Conservation (phyloP, 352 stramenopile genomes). For the Phytophthora citricola region DNA sequence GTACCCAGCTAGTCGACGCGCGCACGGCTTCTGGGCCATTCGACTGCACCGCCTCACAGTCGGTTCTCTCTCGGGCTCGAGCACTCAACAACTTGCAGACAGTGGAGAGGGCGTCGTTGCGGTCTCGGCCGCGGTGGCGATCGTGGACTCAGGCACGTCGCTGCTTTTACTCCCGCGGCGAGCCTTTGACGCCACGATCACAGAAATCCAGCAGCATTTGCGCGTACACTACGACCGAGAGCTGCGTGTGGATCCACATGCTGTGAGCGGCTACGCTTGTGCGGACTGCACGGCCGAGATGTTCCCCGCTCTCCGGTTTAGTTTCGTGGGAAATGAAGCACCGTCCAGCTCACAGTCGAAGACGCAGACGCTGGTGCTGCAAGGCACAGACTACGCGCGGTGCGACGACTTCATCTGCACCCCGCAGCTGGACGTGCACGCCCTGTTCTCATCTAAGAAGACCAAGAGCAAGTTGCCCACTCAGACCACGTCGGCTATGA, state of each 20-base stretch:
- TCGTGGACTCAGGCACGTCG: constrained; percentile 77
- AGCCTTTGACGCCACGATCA: constrained; percentile 52
- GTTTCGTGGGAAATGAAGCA: constrained; percentile 33
- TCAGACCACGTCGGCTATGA: constrained; percentile 19
- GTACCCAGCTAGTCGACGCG: constrained; percentile 40
- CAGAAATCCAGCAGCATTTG: constrained; percentile 48
- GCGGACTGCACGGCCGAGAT: constrained; percentile 49
- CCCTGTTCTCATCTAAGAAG: constrained; percentile 41
- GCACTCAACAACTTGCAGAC: constrained; percentile 5
- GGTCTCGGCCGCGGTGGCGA: constrained; percentile 37
- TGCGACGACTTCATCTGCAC: constrained; percentile 63
- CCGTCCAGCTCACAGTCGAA: background rate
- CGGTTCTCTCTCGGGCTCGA: constrained; percentile 3
- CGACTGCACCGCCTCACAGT: constrained; percentile 45
- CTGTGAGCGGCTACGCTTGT: constrained; percentile 55
- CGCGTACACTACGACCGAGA: constrained; percentile 24
- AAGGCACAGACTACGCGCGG: constrained; percentile 68
- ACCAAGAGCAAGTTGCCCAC: constrained; percentile 19
- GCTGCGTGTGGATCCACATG: constrained; percentile 30
- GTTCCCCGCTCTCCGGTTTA: constrained; percentile 64
- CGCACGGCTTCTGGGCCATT: constrained; percentile 69
- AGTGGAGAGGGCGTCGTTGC: constrained; percentile 26
- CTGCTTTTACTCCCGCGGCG: constrained; percentile 57
- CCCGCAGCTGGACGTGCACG: constrained; percentile 64
- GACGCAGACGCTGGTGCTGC: constrained; percentile 47